Conservation (phyloP, 805 yeast genomes). For the Cyberlindnera veronae region DNA sequence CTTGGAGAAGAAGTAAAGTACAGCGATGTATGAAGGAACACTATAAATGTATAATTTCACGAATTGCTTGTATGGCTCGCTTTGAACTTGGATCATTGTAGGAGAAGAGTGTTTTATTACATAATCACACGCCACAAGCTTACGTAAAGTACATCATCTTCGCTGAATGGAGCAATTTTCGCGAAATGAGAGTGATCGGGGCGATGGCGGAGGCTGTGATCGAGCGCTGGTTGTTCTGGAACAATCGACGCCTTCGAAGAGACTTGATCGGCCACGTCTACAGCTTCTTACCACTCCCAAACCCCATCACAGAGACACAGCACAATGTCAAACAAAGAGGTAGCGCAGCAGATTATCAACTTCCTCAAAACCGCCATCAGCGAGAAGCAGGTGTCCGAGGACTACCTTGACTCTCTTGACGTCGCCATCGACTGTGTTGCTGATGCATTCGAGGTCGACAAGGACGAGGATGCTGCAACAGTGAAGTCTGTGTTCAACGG, state of each 20-base stretch:
- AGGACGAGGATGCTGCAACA: conserved; percentile 39
- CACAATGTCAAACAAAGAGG: conserved; percentile 46
- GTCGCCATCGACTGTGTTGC: conserved; percentile 91
- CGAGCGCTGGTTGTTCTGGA: too few relatives aligned
- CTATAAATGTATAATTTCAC: too few relatives aligned
- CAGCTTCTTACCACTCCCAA: background rate
- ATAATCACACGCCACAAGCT: too few relatives aligned
- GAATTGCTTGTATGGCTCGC: too few relatives aligned
- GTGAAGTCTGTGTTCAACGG: conserved; percentile 41
- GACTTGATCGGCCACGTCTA: background rate
- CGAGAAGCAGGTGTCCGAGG: conserved; percentile 66
- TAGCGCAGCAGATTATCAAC: conserved; percentile 70
- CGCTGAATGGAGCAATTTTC: too few relatives aligned
- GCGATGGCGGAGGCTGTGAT: too few relatives aligned
- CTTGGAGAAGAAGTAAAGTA: conserved; percentile 34
- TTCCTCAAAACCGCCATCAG: conserved; percentile 60
- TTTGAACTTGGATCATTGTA: too few relatives aligned
- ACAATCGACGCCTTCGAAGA: background rate
- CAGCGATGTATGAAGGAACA: too few relatives aligned
- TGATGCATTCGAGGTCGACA: conserved; percentile 74
- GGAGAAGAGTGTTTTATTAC: too few relatives aligned
- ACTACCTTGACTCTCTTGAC: conserved; percentile 83
- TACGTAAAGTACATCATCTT: too few relatives aligned
- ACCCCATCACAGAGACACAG: background rate
- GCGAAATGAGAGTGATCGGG: too few relatives aligned